Percentiles rank a stretch among this genome's conserved stretches.
Conservation (phyloP, 1,284 basidiomycete species). For the Flammula alnicola region DNA sequence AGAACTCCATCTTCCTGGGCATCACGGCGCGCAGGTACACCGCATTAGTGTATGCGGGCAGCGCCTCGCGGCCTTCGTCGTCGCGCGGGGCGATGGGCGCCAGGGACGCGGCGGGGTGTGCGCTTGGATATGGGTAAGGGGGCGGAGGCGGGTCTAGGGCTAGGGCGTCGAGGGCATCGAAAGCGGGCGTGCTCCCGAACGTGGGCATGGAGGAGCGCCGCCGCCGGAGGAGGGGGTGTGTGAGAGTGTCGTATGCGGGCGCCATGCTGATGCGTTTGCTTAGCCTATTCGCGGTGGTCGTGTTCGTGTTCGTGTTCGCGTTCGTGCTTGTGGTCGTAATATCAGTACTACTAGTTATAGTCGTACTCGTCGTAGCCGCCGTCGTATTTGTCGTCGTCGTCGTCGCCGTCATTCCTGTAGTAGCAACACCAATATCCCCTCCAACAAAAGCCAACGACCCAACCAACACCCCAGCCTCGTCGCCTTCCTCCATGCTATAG, state of each 20-base stretch:
- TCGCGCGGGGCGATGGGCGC: slow-evolving; percentile 36
- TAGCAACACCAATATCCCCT: too few relatives aligned
- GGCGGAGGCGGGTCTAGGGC: background rate
- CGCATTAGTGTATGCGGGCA: slow-evolving; percentile 85
- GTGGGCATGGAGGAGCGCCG: slow-evolving; percentile 63
- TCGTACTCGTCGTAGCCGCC: too few relatives aligned
- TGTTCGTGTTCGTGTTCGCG: background rate
- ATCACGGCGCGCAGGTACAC: slow-evolving; percentile 87
- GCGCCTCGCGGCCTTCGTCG: slow-evolving; percentile 78
- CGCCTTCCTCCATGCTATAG: too few relatives aligned
- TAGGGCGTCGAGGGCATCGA: background rate
- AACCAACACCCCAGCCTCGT: too few relatives aligned
- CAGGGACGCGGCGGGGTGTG: slow-evolving; percentile 12
- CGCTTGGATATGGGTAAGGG: background rate
- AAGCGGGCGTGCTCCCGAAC: slow-evolving; percentile 39
- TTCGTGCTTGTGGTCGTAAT: background rate
- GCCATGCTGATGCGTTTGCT: slow-evolving; percentile 33
- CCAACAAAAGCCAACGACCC: too few relatives aligned
- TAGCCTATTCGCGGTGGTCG: slow-evolving; percentile 10
- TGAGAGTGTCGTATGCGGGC: slow-evolving; percentile 35
- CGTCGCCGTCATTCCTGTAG: too few relatives aligned
- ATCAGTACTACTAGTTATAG: too few relatives aligned
- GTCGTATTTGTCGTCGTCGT: too few relatives aligned
- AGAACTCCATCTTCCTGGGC: slow-evolving; percentile 96
- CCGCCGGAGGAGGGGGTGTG: slow-evolving; percentile 36